Evolutionary conservation across 805 yeast genomes (phyloP), one percentile per base, ranked within the genome.

Genomic region (Ogataea paraovalis): DNA sequence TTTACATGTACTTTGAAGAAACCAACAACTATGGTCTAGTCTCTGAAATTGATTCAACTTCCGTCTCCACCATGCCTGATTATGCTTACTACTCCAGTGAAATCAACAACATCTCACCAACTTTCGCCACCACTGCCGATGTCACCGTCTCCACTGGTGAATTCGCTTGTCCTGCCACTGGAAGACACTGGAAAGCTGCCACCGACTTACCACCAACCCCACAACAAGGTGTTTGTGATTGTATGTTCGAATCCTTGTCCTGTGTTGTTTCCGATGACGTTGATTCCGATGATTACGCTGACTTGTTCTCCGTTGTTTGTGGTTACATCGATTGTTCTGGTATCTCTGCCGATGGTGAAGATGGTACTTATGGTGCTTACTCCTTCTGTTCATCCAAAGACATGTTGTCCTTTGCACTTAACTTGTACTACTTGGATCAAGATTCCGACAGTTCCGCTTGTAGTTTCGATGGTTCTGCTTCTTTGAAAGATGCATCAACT

Each of bases 1-100:
- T 85, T 46, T 86, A 85, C 73, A 81, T 85, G 91, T 86, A 85
- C 72, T 86, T 80, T 70, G 76, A 86, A 72, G 92, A 86, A 72
- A 71, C 70, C 47, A 85, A 85, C 71, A 67, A 85, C 59, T 85
- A 84, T 62, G 92, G 95, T 72, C 75, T 85, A 62, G 91, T 85
- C 45, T 54, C 78, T 45, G 67, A 81, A 52, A 69, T 67, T 45
- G 70, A 69, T 53, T 65, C 64, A 55, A 71, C 69, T 28, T 50
- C 66, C n/a, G 85, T 82, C 50, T 65, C 71, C 44, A 84, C 92
- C 47, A 69, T 83, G 69, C 67, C 66, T 41, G 92, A 85, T 68
- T 86, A 73, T 72, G 62, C 69, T 62, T 74, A 84, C 73, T 83
- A 79, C 68, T 79, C 81, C 51, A 70, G 76, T 34, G 78, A 82